A percentile compares a stretch with the other conserved stretches of the same genome.
Conservation (phyloP, 495 filamentous ascomycete genomes). For the Tuber borchii region DNA sequence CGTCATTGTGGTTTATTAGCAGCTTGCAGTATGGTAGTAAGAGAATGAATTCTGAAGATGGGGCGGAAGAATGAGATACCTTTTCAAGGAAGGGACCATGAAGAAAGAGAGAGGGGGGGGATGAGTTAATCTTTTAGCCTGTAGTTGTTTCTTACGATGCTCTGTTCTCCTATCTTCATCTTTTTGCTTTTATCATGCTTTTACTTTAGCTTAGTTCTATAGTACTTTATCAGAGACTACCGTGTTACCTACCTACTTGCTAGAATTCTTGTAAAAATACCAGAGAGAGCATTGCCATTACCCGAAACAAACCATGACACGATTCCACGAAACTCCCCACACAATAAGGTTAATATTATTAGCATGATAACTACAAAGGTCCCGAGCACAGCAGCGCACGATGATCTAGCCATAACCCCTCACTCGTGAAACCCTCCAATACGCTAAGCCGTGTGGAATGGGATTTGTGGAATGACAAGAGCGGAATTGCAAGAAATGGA, state of each 20-base stretch:
- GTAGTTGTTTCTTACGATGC: neutral
- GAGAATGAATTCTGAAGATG: neutral
- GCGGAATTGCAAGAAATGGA: too few species aligned
- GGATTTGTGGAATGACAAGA: too few species aligned
- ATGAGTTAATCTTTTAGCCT: neutral
- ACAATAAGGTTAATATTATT: too few species aligned
- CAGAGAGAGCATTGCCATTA: neutral
- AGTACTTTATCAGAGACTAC: neutral
- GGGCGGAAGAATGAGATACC: neutral
- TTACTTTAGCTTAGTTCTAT: neutral
- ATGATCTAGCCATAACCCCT: too few species aligned
- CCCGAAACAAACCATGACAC: too few species aligned
- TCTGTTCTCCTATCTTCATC: neutral
- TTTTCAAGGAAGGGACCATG: neutral
- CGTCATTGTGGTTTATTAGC: neutral
- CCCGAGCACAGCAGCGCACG: too few species aligned
- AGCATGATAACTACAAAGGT: too few species aligned
- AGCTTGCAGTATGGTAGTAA: neutral
- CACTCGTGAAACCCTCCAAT: neutral
- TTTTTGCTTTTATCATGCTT: neutral
- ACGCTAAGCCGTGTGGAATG: too few species aligned
- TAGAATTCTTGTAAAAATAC: constrained; percentile 61
- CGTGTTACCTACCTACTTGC: constrained; percentile 45
- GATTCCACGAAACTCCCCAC: too few species aligned
- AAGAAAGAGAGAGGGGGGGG: neutral